These are phyloP conservation scores for Aureobasidium leucospermi DNA, from an alignment of 2,329 filamentous ascomycete genomes.

Conservation along the genomic window DNA sequence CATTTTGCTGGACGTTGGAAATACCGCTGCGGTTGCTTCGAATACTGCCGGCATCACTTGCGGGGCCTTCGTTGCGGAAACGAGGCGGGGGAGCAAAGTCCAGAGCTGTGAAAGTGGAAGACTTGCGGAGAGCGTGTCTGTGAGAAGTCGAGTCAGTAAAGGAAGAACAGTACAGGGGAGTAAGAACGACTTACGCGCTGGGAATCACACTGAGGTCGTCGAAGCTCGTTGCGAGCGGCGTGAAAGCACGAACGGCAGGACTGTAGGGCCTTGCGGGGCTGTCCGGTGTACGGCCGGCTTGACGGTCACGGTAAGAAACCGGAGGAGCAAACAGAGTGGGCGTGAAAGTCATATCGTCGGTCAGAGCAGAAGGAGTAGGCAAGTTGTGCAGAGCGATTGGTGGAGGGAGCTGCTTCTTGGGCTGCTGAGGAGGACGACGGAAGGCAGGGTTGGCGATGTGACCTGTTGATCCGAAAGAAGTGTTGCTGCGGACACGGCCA, in stretches of 20 bases:
- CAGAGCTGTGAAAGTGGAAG: slow-evolving; percentile 66
- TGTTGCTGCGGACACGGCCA: slow-evolving; percentile 39
- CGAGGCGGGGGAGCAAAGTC: slow-evolving; percentile 75
- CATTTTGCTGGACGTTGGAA: slow-evolving; percentile 59
- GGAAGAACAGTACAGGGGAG: slow-evolving; percentile 22
- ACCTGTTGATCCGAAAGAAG: slow-evolving; percentile 36
- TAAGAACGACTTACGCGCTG: slow-evolving; percentile 66
- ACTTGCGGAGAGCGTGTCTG: slow-evolving; percentile 68
- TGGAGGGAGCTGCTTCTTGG: slow-evolving; percentile 60
- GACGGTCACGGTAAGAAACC: slow-evolving; percentile 51
- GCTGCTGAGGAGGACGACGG: slow-evolving; percentile 26
- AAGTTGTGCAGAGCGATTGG: slow-evolving; percentile 67
- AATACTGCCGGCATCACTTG: slow-evolving; percentile 42
- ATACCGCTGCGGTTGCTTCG: slow-evolving; percentile 71
- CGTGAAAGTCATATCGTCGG: slow-evolving; percentile 58
- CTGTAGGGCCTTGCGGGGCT: slow-evolving; percentile 63
- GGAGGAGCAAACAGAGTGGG: slow-evolving; percentile 85
- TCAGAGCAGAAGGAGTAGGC: slow-evolving; percentile 78
- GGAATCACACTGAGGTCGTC: slow-evolving; percentile 81
- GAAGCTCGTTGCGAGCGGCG: slow-evolving; percentile 74
- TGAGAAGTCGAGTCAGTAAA: neutral
- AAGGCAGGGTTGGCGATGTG: slow-evolving; percentile 26
- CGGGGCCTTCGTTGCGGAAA: slow-evolving; percentile 54
- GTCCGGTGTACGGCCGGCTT: slow-evolving; percentile 56
- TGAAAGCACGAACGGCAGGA: slow-evolving; percentile 63